Evolutionary conservation across 1,284 basidiomycete species (phyloP).

Genomic region (Malassezia yamatoensis): DNA sequence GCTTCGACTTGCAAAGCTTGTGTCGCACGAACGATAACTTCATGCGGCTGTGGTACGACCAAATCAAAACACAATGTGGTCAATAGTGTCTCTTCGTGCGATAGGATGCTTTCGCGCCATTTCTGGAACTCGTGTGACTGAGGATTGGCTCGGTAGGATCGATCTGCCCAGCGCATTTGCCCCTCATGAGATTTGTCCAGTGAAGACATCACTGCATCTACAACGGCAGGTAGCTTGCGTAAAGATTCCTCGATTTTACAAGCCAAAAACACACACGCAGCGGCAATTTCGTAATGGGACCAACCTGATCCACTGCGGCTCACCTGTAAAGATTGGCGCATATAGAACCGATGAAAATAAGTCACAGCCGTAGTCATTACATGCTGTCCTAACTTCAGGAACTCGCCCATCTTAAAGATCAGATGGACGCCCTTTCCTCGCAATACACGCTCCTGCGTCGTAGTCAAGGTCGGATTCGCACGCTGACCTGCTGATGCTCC

Average conservation of each 20-base stretch:
- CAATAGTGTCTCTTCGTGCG: slow-evolving; percentile 70
- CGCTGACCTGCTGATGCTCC: background rate
- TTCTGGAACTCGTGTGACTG: slow-evolving; percentile 43
- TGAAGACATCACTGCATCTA: slow-evolving; percentile 64
- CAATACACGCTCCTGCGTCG: slow-evolving; percentile 27
- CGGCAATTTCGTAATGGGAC: slow-evolving; percentile 59
- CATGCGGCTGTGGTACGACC: slow-evolving; percentile 68
- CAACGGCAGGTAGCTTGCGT: slow-evolving; percentile 71
- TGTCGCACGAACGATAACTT: slow-evolving; percentile 33
- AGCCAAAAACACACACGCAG: slow-evolving; percentile 77
- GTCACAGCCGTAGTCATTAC: slow-evolving; percentile 57
- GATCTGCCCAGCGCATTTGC: slow-evolving; percentile 32
- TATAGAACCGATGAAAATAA: slow-evolving; percentile 88
- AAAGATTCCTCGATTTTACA: slow-evolving; percentile 84
- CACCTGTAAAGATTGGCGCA: slow-evolving; percentile 60
- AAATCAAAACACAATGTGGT: slow-evolving; percentile 88
- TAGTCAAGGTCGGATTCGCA: slow-evolving; percentile 10
- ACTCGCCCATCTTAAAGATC: slow-evolving; percentile 40
- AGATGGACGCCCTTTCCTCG: slow-evolving; percentile 32
- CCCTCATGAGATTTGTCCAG: slow-evolving; percentile 53
- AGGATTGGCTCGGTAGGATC: slow-evolving; percentile 25
- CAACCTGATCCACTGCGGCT: slow-evolving; percentile 58
- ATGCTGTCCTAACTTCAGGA: slow-evolving; percentile 33
- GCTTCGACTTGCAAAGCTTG: slow-evolving; percentile 25
- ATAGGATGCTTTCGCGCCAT: slow-evolving; percentile 63